These are phyloP conservation scores for Penicillium roqueforti DNA, from an alignment of 495 filamentous ascomycete genomes.

Conservation along the genomic window DNA sequence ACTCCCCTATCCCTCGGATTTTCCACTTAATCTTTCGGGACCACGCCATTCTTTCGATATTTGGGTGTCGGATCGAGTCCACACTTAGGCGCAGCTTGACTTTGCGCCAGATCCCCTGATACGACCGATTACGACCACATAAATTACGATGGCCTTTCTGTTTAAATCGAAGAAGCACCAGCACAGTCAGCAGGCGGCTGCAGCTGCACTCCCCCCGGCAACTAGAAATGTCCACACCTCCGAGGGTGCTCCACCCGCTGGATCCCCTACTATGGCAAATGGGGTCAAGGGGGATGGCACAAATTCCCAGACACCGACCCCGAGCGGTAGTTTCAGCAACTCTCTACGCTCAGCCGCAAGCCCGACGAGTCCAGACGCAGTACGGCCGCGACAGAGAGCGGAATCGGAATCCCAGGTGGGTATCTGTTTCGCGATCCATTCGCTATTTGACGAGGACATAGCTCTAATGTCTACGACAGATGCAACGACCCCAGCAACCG, in stretches of 20 bases:
- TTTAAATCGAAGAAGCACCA: slow-evolving; percentile 60
- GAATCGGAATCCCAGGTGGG: slow-evolving; percentile 51
- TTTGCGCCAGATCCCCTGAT: slow-evolving; percentile 19
- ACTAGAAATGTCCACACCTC: slow-evolving; percentile 50
- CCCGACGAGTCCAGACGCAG: slow-evolving; percentile 49
- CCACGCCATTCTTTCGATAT: slow-evolving; percentile 8
- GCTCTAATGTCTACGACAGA: slow-evolving; percentile 14
- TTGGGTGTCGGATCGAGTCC: slow-evolving; percentile 11
- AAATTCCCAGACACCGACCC: slow-evolving; percentile 51
- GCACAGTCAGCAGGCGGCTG: slow-evolving; percentile 22
- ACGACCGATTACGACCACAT: slow-evolving; percentile 40
- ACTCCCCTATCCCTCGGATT: slow-evolving; percentile 7
- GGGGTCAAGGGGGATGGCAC: slow-evolving; percentile 40
- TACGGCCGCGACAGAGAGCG: slow-evolving; percentile 45
- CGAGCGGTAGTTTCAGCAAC: slow-evolving; percentile 61
- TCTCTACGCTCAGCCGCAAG: slow-evolving; percentile 55
- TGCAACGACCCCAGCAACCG: slow-evolving; percentile 31
- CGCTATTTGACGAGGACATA: background rate
- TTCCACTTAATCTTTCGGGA: background rate
- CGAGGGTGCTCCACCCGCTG: slow-evolving; percentile 36
- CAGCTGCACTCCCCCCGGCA: slow-evolving; percentile 46
- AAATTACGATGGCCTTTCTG: slow-evolving; percentile 55
- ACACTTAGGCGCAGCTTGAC: slow-evolving; percentile 15
- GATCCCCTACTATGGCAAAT: slow-evolving; percentile 31
- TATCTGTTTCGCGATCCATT: slow-evolving; percentile 4